A percentile compares a stretch with the other conserved stretches of the same genome.
phyloP scores from a whole-genome alignment of 495 filamentous ascomycete genomes.

The Hyaloscypha finlandica region DNA sequence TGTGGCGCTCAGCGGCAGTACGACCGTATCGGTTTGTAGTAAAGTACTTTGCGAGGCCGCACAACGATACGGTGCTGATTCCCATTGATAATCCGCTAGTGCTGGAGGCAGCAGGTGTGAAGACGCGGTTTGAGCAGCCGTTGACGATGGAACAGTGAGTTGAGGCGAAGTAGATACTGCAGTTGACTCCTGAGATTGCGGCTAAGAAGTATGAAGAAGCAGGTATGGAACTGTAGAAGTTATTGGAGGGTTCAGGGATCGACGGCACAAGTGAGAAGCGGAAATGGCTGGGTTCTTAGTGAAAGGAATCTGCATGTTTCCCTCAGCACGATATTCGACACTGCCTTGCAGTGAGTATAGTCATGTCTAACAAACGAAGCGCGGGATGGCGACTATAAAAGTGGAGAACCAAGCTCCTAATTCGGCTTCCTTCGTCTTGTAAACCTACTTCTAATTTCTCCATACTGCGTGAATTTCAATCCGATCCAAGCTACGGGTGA shows the following conservation, averaged over 20 bases:
- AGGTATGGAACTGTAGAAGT: constrained; percentile 23
- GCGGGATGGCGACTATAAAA: too few relatives aligned
- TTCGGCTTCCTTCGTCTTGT: too few relatives aligned
- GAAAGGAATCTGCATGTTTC: too few relatives aligned
- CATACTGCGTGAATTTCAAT: too few relatives aligned
- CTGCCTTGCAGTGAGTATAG: too few relatives aligned
- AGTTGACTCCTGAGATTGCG: constrained; percentile 46
- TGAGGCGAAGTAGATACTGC: constrained; percentile 38
- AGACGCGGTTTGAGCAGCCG: constrained; percentile 34
- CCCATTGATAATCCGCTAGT: constrained; percentile 38
- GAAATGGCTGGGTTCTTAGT: too few relatives aligned
- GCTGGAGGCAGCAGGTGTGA: constrained; percentile 31
- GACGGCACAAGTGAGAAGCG: constrained; percentile 8
- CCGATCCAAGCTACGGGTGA: too few relatives aligned
- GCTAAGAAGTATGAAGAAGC: constrained; percentile 42
- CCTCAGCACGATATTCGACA: too few relatives aligned
- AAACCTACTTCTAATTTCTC: too few relatives aligned
- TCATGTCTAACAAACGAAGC: too few relatives aligned
- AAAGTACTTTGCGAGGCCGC: constrained; percentile 48
- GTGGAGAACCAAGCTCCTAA: too few relatives aligned
- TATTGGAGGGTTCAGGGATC: constrained; percentile 20
- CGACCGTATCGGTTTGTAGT: constrained; percentile 51
- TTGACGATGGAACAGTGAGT: constrained; percentile 42
- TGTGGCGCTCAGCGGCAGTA: constrained; percentile 47
- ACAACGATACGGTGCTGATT: constrained; percentile 45